A percentile compares a stretch with the other conserved stretches of the same genome.
Evolutionary conservation across 768 basidiomycete genomes (phyloP).

Genomic region (Hortiboletus campestris): DNA sequence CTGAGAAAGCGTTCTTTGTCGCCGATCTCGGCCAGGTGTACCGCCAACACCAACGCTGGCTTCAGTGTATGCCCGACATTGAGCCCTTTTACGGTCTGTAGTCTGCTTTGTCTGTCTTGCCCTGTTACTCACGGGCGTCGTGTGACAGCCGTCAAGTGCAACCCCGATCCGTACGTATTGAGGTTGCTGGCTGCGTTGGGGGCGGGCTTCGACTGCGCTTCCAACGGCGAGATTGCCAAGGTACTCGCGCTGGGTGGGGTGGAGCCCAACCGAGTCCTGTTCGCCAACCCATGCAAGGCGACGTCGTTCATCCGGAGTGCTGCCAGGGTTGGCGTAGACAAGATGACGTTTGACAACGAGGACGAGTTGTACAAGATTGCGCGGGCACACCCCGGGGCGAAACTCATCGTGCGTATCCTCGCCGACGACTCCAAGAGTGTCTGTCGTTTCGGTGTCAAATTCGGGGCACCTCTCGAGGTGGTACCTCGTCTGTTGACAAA

Average conservation of each 20-base stretch:
- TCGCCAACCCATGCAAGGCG: constrained; percentile 99
- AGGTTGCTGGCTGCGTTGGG: constrained; percentile 88
- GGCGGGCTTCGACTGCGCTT: constrained; percentile 96
- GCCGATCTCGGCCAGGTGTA: constrained; percentile 90
- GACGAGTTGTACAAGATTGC: constrained; percentile 96
- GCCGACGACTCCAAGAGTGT: constrained; percentile 97
- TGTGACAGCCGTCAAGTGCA: constrained; percentile 87
- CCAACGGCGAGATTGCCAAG: constrained; percentile 85
- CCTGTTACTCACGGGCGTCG: constrained; percentile 26
- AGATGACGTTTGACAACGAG: constrained; percentile 98
- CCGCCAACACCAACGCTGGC: constrained; percentile 83
- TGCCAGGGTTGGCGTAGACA: constrained; percentile 73
- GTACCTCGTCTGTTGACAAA: constrained; percentile 79
- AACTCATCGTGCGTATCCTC: constrained; percentile 89
- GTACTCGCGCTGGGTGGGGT: constrained; percentile 75
- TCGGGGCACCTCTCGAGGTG: constrained; percentile 82
- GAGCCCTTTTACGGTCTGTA: constrained; percentile 89
- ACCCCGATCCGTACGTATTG: constrained; percentile 94
- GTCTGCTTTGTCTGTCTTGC: constrained; percentile 11
- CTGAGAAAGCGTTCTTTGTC: constrained; percentile 95
- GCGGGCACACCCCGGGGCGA: constrained; percentile 73
- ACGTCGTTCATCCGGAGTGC: constrained; percentile 89
- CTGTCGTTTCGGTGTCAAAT: constrained; percentile 93
- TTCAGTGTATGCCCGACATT: constrained; percentile 71
- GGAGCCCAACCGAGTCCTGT: constrained; percentile 82